Percentiles rank a stretch among this genome's conserved stretches.
phyloP scores from a whole-genome alignment of 805 yeast genomes.

The Scheffersomyces lignosus region DNA sequence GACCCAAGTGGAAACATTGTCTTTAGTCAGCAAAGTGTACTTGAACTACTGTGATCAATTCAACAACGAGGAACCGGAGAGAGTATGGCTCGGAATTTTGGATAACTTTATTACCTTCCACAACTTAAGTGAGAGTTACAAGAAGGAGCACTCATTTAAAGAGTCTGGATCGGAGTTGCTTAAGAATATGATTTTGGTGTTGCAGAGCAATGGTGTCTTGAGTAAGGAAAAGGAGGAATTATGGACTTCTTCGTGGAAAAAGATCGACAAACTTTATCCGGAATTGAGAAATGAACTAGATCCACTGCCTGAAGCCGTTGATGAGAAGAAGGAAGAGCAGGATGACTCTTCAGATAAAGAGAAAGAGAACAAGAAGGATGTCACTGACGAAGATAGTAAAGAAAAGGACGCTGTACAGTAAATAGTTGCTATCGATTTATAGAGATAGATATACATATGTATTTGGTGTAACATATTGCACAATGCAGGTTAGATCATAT shows the following conservation, averaged over 20 bases:
- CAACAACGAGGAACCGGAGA: slow-evolving; percentile 18
- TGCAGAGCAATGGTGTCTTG: slow-evolving; percentile 28
- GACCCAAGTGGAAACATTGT: slow-evolving; percentile 68
- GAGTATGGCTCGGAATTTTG: slow-evolving; percentile 36
- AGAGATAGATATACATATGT: no score
- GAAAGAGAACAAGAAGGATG: slow-evolving; percentile 1
- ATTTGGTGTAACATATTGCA: no score
- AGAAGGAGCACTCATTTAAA: slow-evolving; percentile 14
- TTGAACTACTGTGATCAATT: slow-evolving; percentile 33
- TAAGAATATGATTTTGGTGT: slow-evolving; percentile 43
- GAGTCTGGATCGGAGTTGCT: slow-evolving; percentile 39
- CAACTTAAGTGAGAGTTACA: slow-evolving; percentile 11
- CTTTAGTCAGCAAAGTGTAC: slow-evolving; percentile 60
- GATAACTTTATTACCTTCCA: slow-evolving; percentile 31
- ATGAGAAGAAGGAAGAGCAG: neutral
- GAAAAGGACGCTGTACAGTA: no score
- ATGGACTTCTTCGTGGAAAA: slow-evolving; percentile 35
- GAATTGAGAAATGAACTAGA: slow-evolving; percentile 21
- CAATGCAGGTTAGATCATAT: no score
- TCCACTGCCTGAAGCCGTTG: slow-evolving; percentile 7
- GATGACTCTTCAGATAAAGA: slow-evolving; percentile 1
- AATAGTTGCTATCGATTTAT: no score
- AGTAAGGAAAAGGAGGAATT: slow-evolving; percentile 19
- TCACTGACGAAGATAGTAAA: neutral
- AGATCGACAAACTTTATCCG: slow-evolving; percentile 29